A percentile compares a stretch with the other conserved stretches of the same genome.
Conservation (phyloP, 225 moss, liverwort and hornwort genomes). For the Bryoerythrophyllum caledonicum region DNA sequence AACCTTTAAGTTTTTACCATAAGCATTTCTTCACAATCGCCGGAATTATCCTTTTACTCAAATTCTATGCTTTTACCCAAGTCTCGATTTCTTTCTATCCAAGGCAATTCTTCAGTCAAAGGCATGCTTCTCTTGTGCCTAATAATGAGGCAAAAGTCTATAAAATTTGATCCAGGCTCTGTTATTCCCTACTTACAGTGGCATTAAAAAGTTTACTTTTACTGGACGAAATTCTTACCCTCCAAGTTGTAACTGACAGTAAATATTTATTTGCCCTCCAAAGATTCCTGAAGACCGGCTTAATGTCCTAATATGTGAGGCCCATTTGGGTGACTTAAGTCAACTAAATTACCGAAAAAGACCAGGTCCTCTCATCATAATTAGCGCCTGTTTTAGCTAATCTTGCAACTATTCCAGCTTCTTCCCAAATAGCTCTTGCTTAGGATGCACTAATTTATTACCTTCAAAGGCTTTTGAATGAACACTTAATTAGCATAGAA, state of each 20-base stretch:
- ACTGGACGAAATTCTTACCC: background rate
- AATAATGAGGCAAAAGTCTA: background rate
- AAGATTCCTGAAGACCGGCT: conserved; percentile 8
- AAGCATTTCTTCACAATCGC: too few species aligned
- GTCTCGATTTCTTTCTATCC: background rate
- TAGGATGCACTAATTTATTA: background rate
- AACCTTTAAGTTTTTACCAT: too few species aligned
- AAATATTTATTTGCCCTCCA: background rate
- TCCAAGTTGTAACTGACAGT: background rate
- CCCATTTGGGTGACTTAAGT: background rate
- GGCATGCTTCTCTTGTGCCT: background rate
- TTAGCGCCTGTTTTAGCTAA: background rate
- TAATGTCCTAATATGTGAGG: conserved; percentile 14
- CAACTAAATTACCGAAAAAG: background rate
- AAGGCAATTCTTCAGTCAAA: background rate
- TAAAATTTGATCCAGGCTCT: background rate
- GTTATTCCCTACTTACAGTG: background rate
- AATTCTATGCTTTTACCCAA: too few species aligned
- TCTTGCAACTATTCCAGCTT: too few species aligned
- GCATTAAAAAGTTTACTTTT: background rate
- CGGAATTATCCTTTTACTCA: too few species aligned
- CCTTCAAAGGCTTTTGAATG: background rate
- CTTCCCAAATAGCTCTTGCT: background rate
- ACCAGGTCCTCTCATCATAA: background rate
- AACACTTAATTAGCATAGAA: background rate